Base-by-base conservation (phyloP, 2,329 filamentous ascomycete species). In the Mycosphaerella sp. region DNA sequence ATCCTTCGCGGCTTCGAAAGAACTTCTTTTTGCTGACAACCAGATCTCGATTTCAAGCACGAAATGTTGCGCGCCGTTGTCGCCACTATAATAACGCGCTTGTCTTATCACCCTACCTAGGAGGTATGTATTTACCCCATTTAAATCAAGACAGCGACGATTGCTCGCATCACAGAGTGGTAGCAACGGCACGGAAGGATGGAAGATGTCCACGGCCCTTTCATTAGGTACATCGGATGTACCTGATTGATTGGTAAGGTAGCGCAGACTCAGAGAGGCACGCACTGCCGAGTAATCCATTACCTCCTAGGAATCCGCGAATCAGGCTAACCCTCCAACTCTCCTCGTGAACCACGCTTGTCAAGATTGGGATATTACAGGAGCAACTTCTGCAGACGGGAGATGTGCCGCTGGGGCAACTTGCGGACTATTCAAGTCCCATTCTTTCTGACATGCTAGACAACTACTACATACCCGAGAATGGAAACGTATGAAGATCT, bases 311-410 rank as follows among this genome's bases (percentile, higher is more conserved):
- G 43, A 49, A 41, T 48, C 48, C 29, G 43, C 41, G 42, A 42
- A 51, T 43, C 42, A 51, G 41, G 21, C 43, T 41, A 48, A 36
- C 41, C 39, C 51, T 42, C 31, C 11, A 48, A 36, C 41, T 34
- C 51, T 42, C 31, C 11, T 21, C 40, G 12, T 3, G 39, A 51
- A 45, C 26, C 36, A 44, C 53, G 53, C 53, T 55, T 55, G 45
- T 38, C 53, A 40, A 38, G 29, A 47, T 55, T 21, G 42, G 53
- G 53, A 42, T 51, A 55, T 42, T 43, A 51, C 42, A 55, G 47
- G 34, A 50, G 31, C n/a, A 32, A 51, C 34, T 41, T 43, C 48
- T 51, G 40, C 48, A 51, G n/a, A 51, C 21, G 21, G 21, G 2
- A 21, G 14, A 17, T 39, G 26, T 32, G 39, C 40, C 12, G 48